Evolutionary conservation across 805 yeast species (phyloP).

Genomic region (Komagataella pastoris): DNA sequence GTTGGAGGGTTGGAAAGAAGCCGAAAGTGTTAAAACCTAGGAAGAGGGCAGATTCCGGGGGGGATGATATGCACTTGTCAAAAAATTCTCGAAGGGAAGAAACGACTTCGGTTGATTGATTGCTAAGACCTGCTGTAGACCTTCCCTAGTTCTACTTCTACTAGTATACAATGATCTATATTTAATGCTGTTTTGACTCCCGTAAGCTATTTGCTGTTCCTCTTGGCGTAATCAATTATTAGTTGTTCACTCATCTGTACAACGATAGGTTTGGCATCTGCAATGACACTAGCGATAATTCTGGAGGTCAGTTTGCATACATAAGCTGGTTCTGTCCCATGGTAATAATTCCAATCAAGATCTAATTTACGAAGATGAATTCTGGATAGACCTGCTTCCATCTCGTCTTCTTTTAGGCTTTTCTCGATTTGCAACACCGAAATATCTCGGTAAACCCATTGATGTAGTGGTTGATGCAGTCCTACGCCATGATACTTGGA

Average conservation of each 20-base stretch:
- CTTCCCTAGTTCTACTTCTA: background rate
- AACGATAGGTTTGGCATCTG: background rate
- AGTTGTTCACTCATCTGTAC: background rate
- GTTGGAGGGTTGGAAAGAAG: background rate
- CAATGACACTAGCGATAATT: background rate
- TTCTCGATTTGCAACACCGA: background rate
- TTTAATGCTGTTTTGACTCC: background rate
- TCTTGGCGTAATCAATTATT: background rate
- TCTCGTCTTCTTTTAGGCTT: background rate
- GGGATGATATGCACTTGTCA: background rate
- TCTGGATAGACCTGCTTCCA: background rate
- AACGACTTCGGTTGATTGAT: background rate
- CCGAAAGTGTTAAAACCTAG: background rate
- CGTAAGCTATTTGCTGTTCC: background rate
- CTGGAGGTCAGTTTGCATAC: background rate
- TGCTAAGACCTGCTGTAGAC: background rate
- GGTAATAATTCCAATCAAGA: background rate
- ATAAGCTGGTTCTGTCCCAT: background rate
- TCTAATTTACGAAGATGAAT: background rate
- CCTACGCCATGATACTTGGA: conserved; percentile 60
- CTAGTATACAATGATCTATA: background rate
- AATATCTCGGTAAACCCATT: conserved; percentile 1
- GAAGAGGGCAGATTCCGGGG: background rate
- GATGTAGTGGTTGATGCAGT: conserved; percentile 15
- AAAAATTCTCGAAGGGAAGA: background rate